phyloP scores from a whole-genome alignment of 2,329 filamentous ascomycete species.

The Epichloe sp. region DNA sequence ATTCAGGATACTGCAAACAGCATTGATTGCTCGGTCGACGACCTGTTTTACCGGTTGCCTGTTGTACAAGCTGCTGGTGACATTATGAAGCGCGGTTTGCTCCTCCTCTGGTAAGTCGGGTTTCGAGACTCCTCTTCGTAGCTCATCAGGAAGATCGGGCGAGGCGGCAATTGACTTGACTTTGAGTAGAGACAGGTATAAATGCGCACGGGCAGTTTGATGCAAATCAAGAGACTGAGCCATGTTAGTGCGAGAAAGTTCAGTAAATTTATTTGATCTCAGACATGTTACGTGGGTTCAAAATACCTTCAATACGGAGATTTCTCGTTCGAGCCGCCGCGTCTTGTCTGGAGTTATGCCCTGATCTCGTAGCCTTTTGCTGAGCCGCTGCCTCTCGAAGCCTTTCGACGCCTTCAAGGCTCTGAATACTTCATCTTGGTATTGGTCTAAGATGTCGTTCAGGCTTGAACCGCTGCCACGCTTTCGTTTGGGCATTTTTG shows the following conservation, averaged over 20 bases:
- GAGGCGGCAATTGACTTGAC: constrained; percentile 39
- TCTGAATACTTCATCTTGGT: constrained; percentile 47
- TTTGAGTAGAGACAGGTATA: constrained; percentile 40
- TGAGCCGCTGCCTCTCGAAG: constrained; percentile 65
- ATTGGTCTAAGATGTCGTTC: constrained; percentile 37
- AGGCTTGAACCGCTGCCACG: constrained; percentile 31
- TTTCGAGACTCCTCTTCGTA: constrained; percentile 34
- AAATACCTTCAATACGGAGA: constrained; percentile 39
- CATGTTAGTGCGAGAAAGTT: background rate
- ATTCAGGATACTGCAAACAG: constrained; percentile 34
- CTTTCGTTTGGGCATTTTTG: constrained; percentile 45
- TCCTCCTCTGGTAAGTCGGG: constrained; percentile 40
- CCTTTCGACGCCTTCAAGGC: constrained; percentile 62
- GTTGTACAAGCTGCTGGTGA: constrained; percentile 45
- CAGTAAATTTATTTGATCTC: background rate
- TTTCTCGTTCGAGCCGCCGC: constrained; percentile 47
- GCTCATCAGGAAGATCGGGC: constrained; percentile 33
- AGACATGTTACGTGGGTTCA: background rate
- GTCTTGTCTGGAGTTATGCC: constrained; percentile 35
- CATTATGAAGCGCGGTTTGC: constrained; percentile 39
- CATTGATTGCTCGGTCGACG: constrained; percentile 33
- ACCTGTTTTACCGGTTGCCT: constrained; percentile 35
- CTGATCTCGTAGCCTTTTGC: constrained; percentile 41
- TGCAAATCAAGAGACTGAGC: constrained; percentile 42
- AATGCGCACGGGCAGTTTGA: constrained; percentile 41